phyloP scores from a whole-genome alignment of 257 asterid species.

The Solanum ahanhuiri region DNA sequence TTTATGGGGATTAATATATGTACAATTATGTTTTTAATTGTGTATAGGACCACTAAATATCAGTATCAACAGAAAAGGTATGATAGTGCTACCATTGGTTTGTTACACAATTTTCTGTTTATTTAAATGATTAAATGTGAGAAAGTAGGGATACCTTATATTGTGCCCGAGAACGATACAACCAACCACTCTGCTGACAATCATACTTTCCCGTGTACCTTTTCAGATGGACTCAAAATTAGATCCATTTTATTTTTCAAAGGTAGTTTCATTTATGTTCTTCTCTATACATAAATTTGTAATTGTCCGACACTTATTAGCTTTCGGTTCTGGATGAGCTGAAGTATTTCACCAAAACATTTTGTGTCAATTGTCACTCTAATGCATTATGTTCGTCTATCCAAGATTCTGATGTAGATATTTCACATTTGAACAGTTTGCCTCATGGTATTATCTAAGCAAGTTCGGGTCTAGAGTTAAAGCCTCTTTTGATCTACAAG shows the following conservation, averaged over 20 bases:
- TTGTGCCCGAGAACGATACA: not conserved
- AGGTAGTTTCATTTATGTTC: conserved; percentile 18
- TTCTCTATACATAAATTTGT: not conserved
- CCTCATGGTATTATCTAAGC: conserved; percentile 50
- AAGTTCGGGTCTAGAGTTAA: conserved; percentile 48
- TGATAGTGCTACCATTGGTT: not conserved
- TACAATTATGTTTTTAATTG: conserved; percentile 17
- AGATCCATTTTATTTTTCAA: conserved; percentile 23
- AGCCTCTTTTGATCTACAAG: conserved; percentile 46
- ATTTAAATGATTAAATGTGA: not conserved
- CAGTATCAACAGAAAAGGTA: conserved; percentile 61
- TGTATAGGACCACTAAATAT: conserved; percentile 51
- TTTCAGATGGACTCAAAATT: conserved; percentile 45
- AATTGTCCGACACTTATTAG: not conserved
- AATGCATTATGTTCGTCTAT: not conserved
- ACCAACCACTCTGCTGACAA: not conserved
- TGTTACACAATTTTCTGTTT: not conserved
- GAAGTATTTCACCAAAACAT: not conserved
- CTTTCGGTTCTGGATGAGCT: not conserved
- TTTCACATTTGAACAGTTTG: conserved; percentile 22
- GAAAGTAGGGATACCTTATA: not conserved
- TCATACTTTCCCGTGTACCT: conserved; percentile 1
- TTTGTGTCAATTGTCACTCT: not conserved
- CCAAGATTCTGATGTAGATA: conserved; percentile 25
- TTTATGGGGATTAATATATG: conserved; percentile 43